phyloP scores from a whole-genome alignment of 1,284 basidiomycete species.

The Acaromyces ingoldii region DNA sequence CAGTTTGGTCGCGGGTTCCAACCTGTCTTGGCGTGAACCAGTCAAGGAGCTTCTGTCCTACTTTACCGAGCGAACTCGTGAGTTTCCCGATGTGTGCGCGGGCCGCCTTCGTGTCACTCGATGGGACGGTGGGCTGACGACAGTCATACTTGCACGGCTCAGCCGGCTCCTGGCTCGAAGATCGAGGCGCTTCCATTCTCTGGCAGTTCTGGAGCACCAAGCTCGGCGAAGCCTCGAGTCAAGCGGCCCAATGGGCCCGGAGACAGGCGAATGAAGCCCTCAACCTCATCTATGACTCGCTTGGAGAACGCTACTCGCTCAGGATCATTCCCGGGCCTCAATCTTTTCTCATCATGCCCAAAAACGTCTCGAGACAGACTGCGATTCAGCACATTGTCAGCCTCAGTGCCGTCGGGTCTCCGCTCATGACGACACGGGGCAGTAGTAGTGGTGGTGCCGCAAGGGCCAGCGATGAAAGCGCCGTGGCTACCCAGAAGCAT shows the following conservation, averaged over 20 bases:
- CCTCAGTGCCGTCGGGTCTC: slow-evolving; percentile 19
- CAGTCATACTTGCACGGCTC: no score
- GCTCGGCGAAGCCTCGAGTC: slow-evolving; percentile 55
- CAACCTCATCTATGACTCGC: slow-evolving; percentile 66
- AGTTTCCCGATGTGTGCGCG: no score
- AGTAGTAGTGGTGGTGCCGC: no score
- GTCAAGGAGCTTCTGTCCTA: slow-evolving; percentile 68
- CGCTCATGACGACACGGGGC: neutral
- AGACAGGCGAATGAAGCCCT: slow-evolving; percentile 82
- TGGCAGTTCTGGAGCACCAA: slow-evolving; percentile 70
- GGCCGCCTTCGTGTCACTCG: no score
- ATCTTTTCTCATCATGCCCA: slow-evolving; percentile 69
- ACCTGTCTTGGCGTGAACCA: slow-evolving; percentile 70
- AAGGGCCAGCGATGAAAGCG: no score
- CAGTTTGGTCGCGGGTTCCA: slow-evolving; percentile 71
- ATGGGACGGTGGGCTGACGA: no score
- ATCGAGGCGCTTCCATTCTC: slow-evolving; percentile 73
- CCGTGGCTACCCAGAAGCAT: no score
- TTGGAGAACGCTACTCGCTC: slow-evolving; percentile 44
- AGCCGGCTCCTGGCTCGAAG: slow-evolving; percentile 75
- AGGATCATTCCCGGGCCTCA: slow-evolving; percentile 39
- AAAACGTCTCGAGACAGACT: slow-evolving; percentile 72
- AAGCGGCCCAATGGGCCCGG: slow-evolving; percentile 70
- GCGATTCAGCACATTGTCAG: slow-evolving; percentile 58
- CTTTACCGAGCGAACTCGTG: slow-evolving; percentile 83